These are phyloP conservation scores for Aspergillaceae sp. DNA, from an alignment of 2,329 filamentous ascomycete genomes.

Conservation along the genomic window DNA sequence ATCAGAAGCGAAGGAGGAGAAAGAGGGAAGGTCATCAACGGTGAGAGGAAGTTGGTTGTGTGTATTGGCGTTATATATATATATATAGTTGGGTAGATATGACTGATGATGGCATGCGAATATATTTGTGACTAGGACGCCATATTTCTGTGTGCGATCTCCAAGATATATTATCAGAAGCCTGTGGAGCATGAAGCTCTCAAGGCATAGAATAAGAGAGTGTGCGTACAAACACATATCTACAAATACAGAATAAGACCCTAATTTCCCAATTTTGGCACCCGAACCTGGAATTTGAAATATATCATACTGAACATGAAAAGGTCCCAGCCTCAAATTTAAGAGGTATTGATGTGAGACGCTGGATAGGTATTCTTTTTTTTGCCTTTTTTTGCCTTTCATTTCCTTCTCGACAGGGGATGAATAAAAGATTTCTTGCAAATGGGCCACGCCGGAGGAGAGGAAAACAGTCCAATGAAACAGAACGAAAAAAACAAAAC, in stretches of 20 bases:
- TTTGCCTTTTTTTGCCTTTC: conserved; percentile 6
- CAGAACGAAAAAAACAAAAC: conserved; percentile 18
- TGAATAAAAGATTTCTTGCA: conserved; percentile 9
- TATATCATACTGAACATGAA: conserved; percentile 30
- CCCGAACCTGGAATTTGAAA: conserved; percentile 23
- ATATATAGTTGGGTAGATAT: background rate
- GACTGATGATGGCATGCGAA: background rate
- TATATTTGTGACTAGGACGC: background rate
- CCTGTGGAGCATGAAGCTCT: too few relatives aligned
- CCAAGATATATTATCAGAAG: too few relatives aligned
- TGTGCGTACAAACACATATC: too few relatives aligned
- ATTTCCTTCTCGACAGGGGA: too few relatives aligned
- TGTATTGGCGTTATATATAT: background rate
- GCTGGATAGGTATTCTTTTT: conserved; percentile 31
- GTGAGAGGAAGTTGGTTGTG: background rate
- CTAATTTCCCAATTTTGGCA: conserved; percentile 21
- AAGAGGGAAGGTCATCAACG: conserved; percentile 4
- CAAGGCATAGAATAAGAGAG: background rate
- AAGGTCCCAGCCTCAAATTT: conserved; percentile 16
- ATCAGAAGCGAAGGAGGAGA: conserved; percentile 8
- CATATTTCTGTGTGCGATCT: background rate
- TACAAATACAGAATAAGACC: conserved; percentile 2
- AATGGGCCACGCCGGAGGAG: conserved; percentile 23
- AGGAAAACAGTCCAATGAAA: conserved; percentile 13
- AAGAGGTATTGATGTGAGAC: conserved; percentile 7